These are phyloP conservation scores for Pythium scleroteichum DNA, from an alignment of 352 stramenopile genomes.

Conservation along the genomic window DNA sequence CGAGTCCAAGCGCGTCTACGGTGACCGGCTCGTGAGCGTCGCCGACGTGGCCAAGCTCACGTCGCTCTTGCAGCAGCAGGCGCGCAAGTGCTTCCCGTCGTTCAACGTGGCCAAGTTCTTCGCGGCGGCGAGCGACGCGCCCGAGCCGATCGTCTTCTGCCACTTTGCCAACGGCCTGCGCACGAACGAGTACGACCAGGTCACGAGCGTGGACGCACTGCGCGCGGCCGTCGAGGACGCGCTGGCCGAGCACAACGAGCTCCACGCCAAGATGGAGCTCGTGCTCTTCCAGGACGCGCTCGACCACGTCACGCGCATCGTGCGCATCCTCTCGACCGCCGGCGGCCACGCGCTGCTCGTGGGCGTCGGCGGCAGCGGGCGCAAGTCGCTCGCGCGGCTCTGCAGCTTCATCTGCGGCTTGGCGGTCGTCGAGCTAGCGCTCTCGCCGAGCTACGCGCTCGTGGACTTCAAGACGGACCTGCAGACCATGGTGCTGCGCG, in stretches of 20 bases:
- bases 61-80: constrained; percentile 84
- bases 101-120: constrained; percentile 92
- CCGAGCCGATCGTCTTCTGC: constrained; percentile 91
- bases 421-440: constrained; percentile 86
- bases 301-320: constrained; percentile 93
- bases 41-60: constrained; percentile 89
- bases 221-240: constrained; percentile 83
- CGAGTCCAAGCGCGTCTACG: constrained; percentile 95
- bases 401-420: constrained; percentile 92
- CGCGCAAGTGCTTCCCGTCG: constrained; percentile 91
- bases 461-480: constrained; percentile 95
- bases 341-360: constrained; percentile 94
- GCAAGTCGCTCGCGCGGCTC: constrained; percentile 92
- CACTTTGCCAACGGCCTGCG: constrained; percentile 88
- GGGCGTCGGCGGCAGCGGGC: constrained; percentile 92
- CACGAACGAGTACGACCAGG: constrained; percentile 93
- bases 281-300: constrained; percentile 97
- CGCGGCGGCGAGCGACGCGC: constrained; percentile 24
- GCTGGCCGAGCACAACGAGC: constrained; percentile 93
- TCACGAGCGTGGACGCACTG: constrained; percentile 71
- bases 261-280: constrained; percentile 92
- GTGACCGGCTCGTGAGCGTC: constrained; percentile 89
- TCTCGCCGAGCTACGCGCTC: constrained; percentile 89
- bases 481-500: constrained; percentile 88
- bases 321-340: constrained; percentile 92